Conservation (phyloP, 768 basidiomycete species). For the Cystobasidium onofrii region DNA sequence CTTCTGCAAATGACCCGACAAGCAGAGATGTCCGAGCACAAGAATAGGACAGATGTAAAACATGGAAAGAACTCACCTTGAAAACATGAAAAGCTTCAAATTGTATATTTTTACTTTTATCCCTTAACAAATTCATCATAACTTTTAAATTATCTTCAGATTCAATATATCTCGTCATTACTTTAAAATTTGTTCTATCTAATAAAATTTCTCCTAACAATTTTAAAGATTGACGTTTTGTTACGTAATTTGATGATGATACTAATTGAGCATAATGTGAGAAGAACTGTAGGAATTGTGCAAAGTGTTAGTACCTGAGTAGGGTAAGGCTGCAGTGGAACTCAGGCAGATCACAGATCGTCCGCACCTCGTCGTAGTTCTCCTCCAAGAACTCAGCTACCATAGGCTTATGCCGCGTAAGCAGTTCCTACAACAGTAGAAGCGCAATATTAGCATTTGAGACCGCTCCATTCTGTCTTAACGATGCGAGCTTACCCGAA, state of each 20-base stretch:
- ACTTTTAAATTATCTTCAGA: conserved; percentile 94
- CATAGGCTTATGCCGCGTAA: conserved; percentile 96
- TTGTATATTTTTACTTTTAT: conserved; percentile 99
- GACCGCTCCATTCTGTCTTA: background rate
- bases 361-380: conserved; percentile 87
- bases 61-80: conserved; percentile 61
- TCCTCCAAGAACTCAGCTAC: conserved; percentile 93
- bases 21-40: too few relatives aligned
- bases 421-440: conserved; percentile 57
- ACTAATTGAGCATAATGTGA: conserved; percentile 86
- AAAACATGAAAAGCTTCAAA: conserved; percentile 99
- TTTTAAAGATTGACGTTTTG: conserved; percentile 98
- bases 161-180: conserved; percentile 96
- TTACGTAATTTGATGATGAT: conserved; percentile 90
- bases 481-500: conserved; percentile 53
- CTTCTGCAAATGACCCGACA: too few relatives aligned
- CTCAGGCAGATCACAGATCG: too few relatives aligned
- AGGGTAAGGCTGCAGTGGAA: too few relatives aligned
- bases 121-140: conserved; percentile 98
- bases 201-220: conserved; percentile 94
- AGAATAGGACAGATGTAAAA: background rate
- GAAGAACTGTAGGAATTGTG: conserved; percentile 65
- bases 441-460: background rate
- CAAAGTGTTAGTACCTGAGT: too few relatives aligned
- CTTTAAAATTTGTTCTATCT: conserved; percentile 93